Conservation (phyloP, 129 eudicot species). For the Helianthus tuberosus region DNA sequence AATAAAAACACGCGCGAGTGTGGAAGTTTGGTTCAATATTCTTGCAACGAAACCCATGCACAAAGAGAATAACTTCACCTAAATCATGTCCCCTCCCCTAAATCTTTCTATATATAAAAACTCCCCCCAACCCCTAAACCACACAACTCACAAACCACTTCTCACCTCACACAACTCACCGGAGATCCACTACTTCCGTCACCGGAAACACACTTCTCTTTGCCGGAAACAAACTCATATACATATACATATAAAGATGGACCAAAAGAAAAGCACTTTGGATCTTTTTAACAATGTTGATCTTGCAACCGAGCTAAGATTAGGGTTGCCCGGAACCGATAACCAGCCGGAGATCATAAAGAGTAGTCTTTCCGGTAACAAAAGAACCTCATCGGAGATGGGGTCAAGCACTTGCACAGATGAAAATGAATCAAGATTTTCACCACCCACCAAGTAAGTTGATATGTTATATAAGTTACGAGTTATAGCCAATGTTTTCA, state of each 20-base stretch:
- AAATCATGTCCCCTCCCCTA: slow-evolving; percentile 38
- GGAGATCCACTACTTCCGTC: slow-evolving; percentile 23
- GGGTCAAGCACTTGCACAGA: slow-evolving; percentile 36
- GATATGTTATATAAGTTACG: background rate
- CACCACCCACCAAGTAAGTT: slow-evolving; percentile 73
- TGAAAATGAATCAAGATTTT: slow-evolving; percentile 40
- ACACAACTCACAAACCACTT: slow-evolving; percentile 41
- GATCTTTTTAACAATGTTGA: slow-evolving; percentile 38
- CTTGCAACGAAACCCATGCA: slow-evolving; percentile 38
- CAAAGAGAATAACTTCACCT: slow-evolving; percentile 41
- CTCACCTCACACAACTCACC: slow-evolving; percentile 26
- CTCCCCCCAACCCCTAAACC: slow-evolving; percentile 7
- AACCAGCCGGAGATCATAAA: slow-evolving; percentile 36
- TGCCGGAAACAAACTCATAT: background rate
- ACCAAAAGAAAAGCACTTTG: slow-evolving; percentile 26
- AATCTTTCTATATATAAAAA: slow-evolving; percentile 32
- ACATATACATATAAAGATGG: slow-evolving; percentile 8
- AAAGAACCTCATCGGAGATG: slow-evolving; percentile 64
- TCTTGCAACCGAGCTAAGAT: slow-evolving; percentile 62
- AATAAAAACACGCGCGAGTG: background rate
- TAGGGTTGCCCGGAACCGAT: slow-evolving; percentile 72
- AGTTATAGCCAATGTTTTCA: background rate
- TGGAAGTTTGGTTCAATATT: slow-evolving; percentile 26
- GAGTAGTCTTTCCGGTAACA: slow-evolving; percentile 38
- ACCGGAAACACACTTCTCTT: background rate